These are phyloP conservation scores for Umbilicaria muhlenbergii DNA, from an alignment of 495 filamentous ascomycete species.

Conservation along the genomic window DNA sequence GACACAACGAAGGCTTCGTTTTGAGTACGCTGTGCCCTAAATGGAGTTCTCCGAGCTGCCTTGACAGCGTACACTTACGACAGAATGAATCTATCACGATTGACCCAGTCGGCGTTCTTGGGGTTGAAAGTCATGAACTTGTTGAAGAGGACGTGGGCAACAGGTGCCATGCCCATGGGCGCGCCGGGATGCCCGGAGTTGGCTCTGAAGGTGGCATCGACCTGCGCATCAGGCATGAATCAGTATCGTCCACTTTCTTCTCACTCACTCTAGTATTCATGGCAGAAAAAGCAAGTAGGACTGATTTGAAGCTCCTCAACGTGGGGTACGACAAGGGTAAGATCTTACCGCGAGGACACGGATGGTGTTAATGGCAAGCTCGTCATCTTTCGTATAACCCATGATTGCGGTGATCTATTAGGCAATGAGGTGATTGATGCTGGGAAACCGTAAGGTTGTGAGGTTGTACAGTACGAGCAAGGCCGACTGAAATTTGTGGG, in stretches of 20 bases:
- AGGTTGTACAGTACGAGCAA: no score
- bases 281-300: neutral
- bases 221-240: constrained; percentile 30
- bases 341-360: constrained; percentile 79
- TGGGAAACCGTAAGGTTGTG: no score
- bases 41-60: no score
- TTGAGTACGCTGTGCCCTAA: no score
- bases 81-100: constrained; percentile 96
- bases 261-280: neutral
- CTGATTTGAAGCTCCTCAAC: neutral
- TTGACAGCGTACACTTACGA: constrained; percentile 52
- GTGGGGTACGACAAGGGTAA: neutral
- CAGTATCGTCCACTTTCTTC: no score
- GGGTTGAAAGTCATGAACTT: constrained; percentile 99
- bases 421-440: no score
- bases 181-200: constrained; percentile 98
- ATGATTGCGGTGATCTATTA: constrained; percentile 41
- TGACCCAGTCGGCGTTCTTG: constrained; percentile 91
- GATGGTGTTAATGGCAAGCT: constrained; percentile 94
- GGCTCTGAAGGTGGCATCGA: constrained; percentile 90
- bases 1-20: no score
- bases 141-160: constrained; percentile 95
- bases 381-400: constrained; percentile 73
- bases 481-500: no score
- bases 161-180: constrained; percentile 97